A percentile compares a stretch with the other conserved stretches of the same genome.
These are phyloP conservation scores for Russula compacta DNA, from an alignment of 768 basidiomycete genomes.

Conservation along the genomic window DNA sequence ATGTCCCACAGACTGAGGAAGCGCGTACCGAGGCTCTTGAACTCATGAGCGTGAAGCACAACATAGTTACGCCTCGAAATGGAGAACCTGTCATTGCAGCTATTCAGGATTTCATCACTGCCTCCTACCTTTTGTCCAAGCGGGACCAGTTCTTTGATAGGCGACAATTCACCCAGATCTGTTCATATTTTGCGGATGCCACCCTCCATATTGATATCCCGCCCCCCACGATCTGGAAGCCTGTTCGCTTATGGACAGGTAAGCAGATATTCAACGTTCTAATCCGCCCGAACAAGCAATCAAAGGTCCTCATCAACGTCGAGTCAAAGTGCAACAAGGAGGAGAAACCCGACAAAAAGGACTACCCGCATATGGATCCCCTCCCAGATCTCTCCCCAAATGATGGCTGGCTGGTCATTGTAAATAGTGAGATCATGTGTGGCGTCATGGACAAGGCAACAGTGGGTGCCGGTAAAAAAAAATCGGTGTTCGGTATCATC, in stretches of 20 bases:
- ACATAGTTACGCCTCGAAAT: conserved; percentile 95
- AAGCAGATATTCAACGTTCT: conserved; percentile 98
- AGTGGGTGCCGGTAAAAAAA: conserved; percentile 97
- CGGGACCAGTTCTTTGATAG: conserved; percentile 92
- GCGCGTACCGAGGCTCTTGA: conserved; percentile 94
- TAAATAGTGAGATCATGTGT: conserved; percentile 98
- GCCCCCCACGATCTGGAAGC: conserved; percentile 90
- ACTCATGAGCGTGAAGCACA: conserved; percentile 95
- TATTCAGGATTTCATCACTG: conserved; percentile 99
- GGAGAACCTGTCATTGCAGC: conserved; percentile 99
- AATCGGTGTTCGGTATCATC: conserved; percentile 97
- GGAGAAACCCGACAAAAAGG: conserved; percentile 57
- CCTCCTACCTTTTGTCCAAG: conserved; percentile 88
- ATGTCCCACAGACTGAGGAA: conserved; percentile 98
- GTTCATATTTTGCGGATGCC: conserved; percentile 89
- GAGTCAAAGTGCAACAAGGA: conserved; percentile 92
- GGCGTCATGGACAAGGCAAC: conserved; percentile 99
- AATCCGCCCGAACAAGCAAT: conserved; percentile 85
- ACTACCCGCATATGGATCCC: conserved; percentile 57
- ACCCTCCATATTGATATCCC: conserved; percentile 91
- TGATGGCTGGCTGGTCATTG: conserved; percentile 94
- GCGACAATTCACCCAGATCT: conserved; percentile 92
- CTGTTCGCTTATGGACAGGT: conserved; percentile 90
- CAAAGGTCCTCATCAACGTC: conserved; percentile 83
- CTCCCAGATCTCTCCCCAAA: conserved; percentile 87